phyloP scores from a whole-genome alignment of 768 basidiomycete species.

The Suillus cothurnatus region DNA sequence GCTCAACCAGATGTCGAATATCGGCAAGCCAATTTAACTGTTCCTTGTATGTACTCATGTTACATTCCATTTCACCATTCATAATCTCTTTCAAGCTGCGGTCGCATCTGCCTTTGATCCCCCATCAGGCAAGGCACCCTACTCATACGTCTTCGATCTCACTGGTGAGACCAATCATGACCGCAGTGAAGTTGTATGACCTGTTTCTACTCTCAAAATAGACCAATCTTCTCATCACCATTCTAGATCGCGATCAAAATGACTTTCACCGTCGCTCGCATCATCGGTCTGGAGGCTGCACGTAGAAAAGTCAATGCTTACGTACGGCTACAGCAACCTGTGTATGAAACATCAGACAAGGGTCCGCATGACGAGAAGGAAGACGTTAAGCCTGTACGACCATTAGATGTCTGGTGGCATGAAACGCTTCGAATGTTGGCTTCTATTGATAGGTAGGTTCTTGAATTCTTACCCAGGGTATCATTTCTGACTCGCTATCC shows the following conservation, averaged over 20 bases:
- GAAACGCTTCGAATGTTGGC: slow-evolving; percentile 77
- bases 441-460: slow-evolving; percentile 66
- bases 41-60: slow-evolving; percentile 52
- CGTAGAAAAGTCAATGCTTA: slow-evolving; percentile 78
- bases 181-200: slow-evolving; percentile 69
- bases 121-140: slow-evolving; percentile 66
- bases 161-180: slow-evolving; percentile 80
- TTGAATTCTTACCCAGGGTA: not conserved
- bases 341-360: slow-evolving; percentile 75
- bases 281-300: slow-evolving; percentile 78
- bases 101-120: slow-evolving; percentile 74
- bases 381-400: slow-evolving; percentile 68
- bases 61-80: slow-evolving; percentile 15
- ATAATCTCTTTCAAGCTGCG: slow-evolving; percentile 47
- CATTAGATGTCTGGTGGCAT: slow-evolving; percentile 86
- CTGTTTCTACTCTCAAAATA: not conserved
- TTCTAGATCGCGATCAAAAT: slow-evolving; percentile 74
- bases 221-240: slow-evolving; percentile 11
- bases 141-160: slow-evolving; percentile 83
- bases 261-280: slow-evolving; percentile 68
- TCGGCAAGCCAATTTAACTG: slow-evolving; percentile 78
- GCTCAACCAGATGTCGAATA: slow-evolving; percentile 74
- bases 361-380: slow-evolving; percentile 69
- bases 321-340: slow-evolving; percentile 75
- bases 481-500: slow-evolving; percentile 17